Evolutionary conservation across 345 rosid species (phyloP), one percentile per base, ranked within the genome.

Genomic region (Camelina neglecta): DNA sequence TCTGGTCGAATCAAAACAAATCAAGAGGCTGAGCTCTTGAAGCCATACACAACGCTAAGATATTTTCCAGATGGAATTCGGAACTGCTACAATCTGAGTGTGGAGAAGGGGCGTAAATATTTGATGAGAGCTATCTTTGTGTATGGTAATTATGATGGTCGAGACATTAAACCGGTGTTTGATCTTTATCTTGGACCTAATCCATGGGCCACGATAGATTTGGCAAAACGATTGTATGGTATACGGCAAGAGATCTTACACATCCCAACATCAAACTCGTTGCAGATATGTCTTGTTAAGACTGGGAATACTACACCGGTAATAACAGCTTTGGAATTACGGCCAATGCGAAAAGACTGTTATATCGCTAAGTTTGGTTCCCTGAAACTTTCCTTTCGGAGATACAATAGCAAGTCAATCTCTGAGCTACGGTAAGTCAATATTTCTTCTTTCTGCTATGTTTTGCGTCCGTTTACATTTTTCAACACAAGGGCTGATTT

Each of bases 261-360:
- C 72, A 33, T 38, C 6, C 65, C 84, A 11, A 33, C 67, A 11
- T 59, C 79, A 18, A 67, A 78, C 10, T 41, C 69, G 15, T 49
- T 85, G n/a, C 69, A 81, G 56, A 48, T 88, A 21, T 90, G 90
- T 73, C 81, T 85, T 2, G 87, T 84, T 15, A 86, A 88, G 47
- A 73, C 26, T 4, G 69, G 55, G 0, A 0, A 2, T 0, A 85
- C 85, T 18, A 47, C 58, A 16, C 90, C 90, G 7, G 51, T 87
- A 24, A 76, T 87, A 12, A 75, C 88, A 0, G 21, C 80, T 1
- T 59, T 86, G 42, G 89, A 90, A 4, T 1, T 86, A 7, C 75
- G 90, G 68, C 81, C 49, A 0, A 2, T 84, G 29, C 55, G 29
- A 7, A 67, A 20, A 24, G n/a, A 11, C 1, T 24, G 45, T 39